Conservation (phyloP, 305 asterid genomes). For the Salvia sclarea region DNA sequence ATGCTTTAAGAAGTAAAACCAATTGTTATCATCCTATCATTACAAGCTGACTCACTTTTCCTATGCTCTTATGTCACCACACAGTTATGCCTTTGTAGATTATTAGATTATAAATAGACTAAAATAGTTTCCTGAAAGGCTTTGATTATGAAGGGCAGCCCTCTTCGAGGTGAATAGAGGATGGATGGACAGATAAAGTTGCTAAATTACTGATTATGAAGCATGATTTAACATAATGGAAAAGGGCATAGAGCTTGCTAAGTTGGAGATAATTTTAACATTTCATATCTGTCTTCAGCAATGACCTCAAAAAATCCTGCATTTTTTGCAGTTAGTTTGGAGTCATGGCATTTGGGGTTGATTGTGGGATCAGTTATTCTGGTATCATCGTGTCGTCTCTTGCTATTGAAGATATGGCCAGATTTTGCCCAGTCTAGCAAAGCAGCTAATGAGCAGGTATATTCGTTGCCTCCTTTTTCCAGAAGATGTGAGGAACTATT, state of each 20-base stretch:
- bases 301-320: slow-evolving; percentile 16
- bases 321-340: slow-evolving; percentile 60
- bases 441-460: slow-evolving; percentile 83
- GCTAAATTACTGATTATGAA: too few species aligned
- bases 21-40: background rate
- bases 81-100: background rate
- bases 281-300: background rate
- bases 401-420: slow-evolving; percentile 75
- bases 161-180: too few species aligned
- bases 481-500: background rate
- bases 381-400: slow-evolving; percentile 71
- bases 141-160: background rate
- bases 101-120: background rate
- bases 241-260: background rate
- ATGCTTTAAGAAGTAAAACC: background rate
- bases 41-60: background rate
- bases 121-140: background rate
- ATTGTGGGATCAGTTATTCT: slow-evolving; percentile 67
- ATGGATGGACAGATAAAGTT: too few species aligned
- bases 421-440: slow-evolving; percentile 84
- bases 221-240: too few species aligned
- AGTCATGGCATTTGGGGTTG: slow-evolving; percentile 73
- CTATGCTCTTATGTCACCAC: background rate
- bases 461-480: background rate
- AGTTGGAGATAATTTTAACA: background rate